These are phyloP conservation scores for Hylodesmum podocarpum DNA, from an alignment of 306 rosid genomes.

Conservation along the genomic window DNA sequence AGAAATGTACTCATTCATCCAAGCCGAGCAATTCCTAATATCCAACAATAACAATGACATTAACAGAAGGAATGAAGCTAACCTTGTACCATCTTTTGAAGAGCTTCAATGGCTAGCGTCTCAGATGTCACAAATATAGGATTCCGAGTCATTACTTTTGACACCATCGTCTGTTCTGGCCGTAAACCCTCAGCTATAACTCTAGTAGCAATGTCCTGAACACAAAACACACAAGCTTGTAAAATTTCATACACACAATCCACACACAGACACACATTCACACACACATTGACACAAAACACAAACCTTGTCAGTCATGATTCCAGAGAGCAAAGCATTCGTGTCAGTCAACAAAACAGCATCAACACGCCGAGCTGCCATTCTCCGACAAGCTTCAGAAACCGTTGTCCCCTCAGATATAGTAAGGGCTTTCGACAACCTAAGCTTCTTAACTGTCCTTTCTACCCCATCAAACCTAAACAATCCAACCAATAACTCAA, in stretches of 20 bases:
- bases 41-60: neutral
- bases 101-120: conserved; percentile 82
- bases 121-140: conserved; percentile 83
- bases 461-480: conserved; percentile 66
- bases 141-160: conserved; percentile 88
- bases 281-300: no score
- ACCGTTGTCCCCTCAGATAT: conserved; percentile 90
- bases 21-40: neutral
- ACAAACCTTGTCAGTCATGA: conserved; percentile 86
- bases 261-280: neutral
- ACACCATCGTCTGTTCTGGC: conserved; percentile 77
- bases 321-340: conserved; percentile 91
- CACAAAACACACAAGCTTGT: conserved; percentile 34
- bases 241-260: conserved; percentile 12
- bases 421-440: conserved; percentile 83
- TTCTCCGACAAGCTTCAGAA: conserved; percentile 85
- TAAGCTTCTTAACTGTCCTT: conserved; percentile 92
- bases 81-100: conserved; percentile 95
- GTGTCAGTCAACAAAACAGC: conserved; percentile 85
- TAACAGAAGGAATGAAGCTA: conserved; percentile 17
- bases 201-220: conserved; percentile 75
- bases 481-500: neutral
- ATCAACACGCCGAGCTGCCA: conserved; percentile 92
- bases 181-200: conserved; percentile 93
- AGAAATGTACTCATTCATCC: neutral